Conservation (phyloP, 495 filamentous ascomycete genomes). For the Pyronema omphalodes region DNA sequence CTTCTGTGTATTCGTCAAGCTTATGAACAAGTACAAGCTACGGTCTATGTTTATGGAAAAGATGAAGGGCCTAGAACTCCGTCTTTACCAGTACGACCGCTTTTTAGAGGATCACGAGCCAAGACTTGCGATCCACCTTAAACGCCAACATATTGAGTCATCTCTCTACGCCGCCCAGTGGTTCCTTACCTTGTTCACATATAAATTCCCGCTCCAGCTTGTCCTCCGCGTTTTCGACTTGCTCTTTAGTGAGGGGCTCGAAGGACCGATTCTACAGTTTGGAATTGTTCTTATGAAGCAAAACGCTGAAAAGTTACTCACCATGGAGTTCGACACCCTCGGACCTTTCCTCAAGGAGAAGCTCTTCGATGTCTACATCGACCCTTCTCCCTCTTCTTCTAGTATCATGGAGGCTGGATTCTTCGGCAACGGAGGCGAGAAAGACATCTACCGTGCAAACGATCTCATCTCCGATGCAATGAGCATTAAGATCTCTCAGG, state of each 20-base stretch:
- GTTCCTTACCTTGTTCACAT: conserved; percentile 98
- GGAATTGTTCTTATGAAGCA: conserved; percentile 90
- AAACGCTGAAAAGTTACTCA: conserved; percentile 59
- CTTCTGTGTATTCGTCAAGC: conserved; percentile 73
- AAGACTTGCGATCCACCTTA: conserved; percentile 84
- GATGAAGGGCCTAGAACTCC: conserved; percentile 88
- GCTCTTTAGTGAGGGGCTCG: conserved; percentile 84
- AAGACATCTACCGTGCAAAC: conserved; percentile 89
- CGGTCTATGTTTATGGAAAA: conserved; percentile 88
- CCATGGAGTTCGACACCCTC: conserved; percentile 77
- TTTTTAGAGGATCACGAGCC: conserved; percentile 88
- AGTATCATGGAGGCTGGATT: conserved; percentile 92
- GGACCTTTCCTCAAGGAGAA: conserved; percentile 83
- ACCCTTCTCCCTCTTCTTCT: conserved; percentile 66
- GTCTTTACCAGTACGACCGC: conserved; percentile 87
- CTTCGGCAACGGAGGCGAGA: conserved; percentile 87
- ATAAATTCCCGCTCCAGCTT: conserved; percentile 90
- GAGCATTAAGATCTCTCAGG: conserved; percentile 64
- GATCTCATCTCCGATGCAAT: conserved; percentile 86
- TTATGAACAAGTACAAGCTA: conserved; percentile 94
- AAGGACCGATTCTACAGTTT: conserved; percentile 78
- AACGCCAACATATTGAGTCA: conserved; percentile 67
- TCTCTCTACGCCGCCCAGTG: conserved; percentile 95
- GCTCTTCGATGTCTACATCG: conserved; percentile 91
- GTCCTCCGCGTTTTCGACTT: conserved; percentile 94